Evolutionary conservation across 1,139 yeast genomes (phyloP).

Genomic region (Sugiyamaella pinicola): DNA sequence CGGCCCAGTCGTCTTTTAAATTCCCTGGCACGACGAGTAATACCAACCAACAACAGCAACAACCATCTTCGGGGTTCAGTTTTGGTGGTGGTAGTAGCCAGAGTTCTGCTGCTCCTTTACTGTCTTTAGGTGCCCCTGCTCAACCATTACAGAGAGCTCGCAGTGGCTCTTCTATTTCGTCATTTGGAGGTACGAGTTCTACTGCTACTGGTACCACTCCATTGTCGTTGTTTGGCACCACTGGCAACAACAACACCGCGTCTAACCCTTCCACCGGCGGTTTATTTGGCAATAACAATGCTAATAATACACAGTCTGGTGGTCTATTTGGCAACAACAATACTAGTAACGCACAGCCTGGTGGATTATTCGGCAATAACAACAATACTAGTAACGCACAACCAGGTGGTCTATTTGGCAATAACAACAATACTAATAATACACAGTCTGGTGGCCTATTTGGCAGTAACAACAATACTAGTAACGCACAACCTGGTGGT

Average conservation of each 20-base stretch:
- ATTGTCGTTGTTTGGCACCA: conserved; percentile 27
- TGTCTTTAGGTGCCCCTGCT: conserved; percentile 19
- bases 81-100: conserved; percentile 3
- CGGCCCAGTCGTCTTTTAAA: conserved; percentile 7
- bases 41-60: not conserved
- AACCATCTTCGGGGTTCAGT: not conserved
- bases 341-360: not conserved
- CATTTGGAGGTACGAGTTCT: conserved; percentile 1
- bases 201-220: not conserved
- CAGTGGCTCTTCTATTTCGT: conserved; percentile 8
- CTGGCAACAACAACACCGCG: conserved; percentile 18
- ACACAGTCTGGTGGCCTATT: conserved; percentile 26
- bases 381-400: not conserved
- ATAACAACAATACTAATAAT: not conserved
- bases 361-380: conserved; percentile 1
- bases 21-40: conserved; percentile 6
- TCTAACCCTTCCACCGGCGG: not conserved
- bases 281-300: conserved; percentile 13
- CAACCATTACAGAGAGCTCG: conserved; percentile 15
- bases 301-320: conserved; percentile 9
- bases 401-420: conserved; percentile 7
- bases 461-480: conserved; percentile 31
- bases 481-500: conserved; percentile 24
- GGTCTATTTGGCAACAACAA: not conserved
- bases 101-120: not conserved